phyloP scores from a whole-genome alignment of 345 rosid species.

The Salix dunnii region DNA sequence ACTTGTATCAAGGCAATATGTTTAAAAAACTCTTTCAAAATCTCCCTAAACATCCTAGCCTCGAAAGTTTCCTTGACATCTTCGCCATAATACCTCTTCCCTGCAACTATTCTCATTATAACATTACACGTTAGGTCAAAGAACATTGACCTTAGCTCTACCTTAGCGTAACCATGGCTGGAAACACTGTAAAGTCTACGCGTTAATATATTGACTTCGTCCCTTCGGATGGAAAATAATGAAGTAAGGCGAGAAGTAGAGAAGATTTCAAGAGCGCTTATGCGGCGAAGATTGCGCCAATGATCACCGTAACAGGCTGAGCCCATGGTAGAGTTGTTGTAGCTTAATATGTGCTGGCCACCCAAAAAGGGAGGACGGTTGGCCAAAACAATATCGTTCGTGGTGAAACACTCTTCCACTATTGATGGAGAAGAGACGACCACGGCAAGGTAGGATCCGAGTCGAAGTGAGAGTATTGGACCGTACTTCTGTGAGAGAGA shows the following conservation, averaged over 20 bases:
- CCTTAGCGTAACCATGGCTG: neutral
- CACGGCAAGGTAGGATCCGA: too few species aligned
- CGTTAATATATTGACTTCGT: neutral
- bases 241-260: neutral
- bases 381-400: too few species aligned
- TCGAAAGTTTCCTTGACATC: too few species aligned
- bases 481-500: too few species aligned
- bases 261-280: neutral
- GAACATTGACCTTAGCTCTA: neutral
- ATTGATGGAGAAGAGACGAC: too few species aligned
- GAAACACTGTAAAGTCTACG: neutral
- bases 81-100: neutral
- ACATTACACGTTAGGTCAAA: neutral
- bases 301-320: neutral
- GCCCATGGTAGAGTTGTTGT: neutral
- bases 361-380: neutral
- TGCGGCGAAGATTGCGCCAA: neutral
- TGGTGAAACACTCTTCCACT: too few species aligned
- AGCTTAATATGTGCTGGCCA: neutral
- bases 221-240: neutral
- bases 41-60: too few species aligned
- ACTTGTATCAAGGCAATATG: too few species aligned
- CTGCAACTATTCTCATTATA: neutral
- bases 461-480: too few species aligned
- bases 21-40: too few species aligned